These are phyloP conservation scores for Glonium stellatum DNA, from an alignment of 495 filamentous ascomycete species.

Conservation along the genomic window DNA sequence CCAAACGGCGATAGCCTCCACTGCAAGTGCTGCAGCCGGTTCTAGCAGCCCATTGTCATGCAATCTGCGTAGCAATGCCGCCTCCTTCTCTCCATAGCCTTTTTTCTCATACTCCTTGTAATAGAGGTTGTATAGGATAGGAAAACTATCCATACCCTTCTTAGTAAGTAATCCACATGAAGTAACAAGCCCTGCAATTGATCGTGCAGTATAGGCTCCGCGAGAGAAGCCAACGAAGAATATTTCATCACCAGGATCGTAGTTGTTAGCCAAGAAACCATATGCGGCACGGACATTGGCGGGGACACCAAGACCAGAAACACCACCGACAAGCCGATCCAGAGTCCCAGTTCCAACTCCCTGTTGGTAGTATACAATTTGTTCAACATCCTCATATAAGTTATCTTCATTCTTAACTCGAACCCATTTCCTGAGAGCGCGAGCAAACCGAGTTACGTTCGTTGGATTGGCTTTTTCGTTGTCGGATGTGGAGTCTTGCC, in stretches of 20 bases:
- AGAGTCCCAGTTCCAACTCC: slow-evolving; percentile 4
- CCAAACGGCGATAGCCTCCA: slow-evolving; percentile 1
- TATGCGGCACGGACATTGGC: slow-evolving; percentile 44
- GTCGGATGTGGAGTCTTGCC: slow-evolving; percentile 7
- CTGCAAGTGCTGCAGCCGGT: background rate
- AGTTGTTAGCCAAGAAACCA: slow-evolving; percentile 43
- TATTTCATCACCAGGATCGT: slow-evolving; percentile 37
- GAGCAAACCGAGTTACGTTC: slow-evolving; percentile 11
- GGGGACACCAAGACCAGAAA: slow-evolving; percentile 6
- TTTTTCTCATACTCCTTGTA: background rate
- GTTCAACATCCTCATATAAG: background rate
- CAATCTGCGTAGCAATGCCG: background rate
- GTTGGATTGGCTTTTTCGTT: background rate
- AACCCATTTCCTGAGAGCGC: slow-evolving; percentile 1
- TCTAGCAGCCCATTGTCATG: background rate
- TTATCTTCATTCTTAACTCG: background rate
- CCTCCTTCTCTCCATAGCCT: background rate
- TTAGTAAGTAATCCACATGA: slow-evolving; percentile 41
- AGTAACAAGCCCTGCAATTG: slow-evolving; percentile 44
- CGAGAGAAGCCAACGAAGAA: slow-evolving; percentile 48
- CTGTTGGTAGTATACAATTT: slow-evolving; percentile 16
- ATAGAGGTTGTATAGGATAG: slow-evolving; percentile 6
- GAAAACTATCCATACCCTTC: slow-evolving; percentile 24
- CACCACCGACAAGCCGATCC: background rate
- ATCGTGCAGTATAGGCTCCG: slow-evolving; percentile 46